Conservation (phyloP, 1,284 basidiomycete genomes). For the Apiotrichum sp. region DNA sequence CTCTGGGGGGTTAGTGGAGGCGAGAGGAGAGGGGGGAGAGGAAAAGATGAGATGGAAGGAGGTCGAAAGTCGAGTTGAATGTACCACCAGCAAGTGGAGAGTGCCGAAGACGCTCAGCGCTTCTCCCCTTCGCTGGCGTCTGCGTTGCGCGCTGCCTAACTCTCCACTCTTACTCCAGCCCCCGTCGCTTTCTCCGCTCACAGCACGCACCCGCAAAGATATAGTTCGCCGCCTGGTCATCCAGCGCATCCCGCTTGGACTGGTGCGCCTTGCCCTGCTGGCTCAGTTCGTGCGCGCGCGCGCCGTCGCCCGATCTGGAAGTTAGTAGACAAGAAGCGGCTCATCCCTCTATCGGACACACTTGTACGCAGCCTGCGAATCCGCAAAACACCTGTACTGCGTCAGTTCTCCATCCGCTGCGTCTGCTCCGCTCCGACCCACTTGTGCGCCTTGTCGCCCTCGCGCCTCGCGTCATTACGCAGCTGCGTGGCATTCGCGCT, state of each 20-base stretch:
- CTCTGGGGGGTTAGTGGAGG: conserved; percentile 49
- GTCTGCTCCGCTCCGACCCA: conserved; percentile 7
- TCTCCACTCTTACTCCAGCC: too few species aligned
- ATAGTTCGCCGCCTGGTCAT: conserved; percentile 80
- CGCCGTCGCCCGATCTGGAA: conserved; percentile 60
- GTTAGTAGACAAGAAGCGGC: neutral
- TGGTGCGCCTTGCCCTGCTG: conserved; percentile 78
- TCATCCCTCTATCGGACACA: conserved; percentile 11
- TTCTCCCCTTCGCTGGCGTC: too few species aligned
- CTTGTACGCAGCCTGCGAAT: conserved; percentile 42
- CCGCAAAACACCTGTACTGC: conserved; percentile 32
- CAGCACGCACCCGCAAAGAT: conserved; percentile 65
- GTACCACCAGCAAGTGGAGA: neutral
- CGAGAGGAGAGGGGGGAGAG: too few species aligned
- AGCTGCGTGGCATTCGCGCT: conserved; percentile 44
- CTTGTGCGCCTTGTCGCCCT: conserved; percentile 53
- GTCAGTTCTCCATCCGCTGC: neutral
- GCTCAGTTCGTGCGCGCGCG: conserved; percentile 73
- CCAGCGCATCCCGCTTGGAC: conserved; percentile 69
- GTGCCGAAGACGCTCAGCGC: too few species aligned
- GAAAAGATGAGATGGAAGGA: too few species aligned
- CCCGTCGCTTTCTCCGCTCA: too few species aligned
- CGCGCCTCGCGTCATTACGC: conserved; percentile 64
- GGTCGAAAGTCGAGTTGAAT: too few species aligned
- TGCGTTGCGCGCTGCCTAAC: too few species aligned